phyloP scores from a whole-genome alignment of 179 eudicot species.

The Silene vulgaris region DNA sequence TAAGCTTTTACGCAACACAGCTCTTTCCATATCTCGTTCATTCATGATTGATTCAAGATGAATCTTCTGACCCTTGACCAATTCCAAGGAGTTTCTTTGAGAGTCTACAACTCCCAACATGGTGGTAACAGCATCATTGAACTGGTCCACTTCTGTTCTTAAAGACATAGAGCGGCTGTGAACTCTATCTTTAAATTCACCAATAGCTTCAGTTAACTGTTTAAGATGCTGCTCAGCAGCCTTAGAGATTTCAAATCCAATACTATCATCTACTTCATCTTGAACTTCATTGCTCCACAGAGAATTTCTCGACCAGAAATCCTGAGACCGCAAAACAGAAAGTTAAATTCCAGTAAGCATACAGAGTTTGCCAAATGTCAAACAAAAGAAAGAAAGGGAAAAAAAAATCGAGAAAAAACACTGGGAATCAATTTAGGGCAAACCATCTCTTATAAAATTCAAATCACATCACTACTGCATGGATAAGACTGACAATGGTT shows the following conservation, averaged over 20 bases:
- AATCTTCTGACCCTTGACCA: constrained; percentile 39
- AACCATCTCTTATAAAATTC: neutral
- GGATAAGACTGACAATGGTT: constrained; percentile 4
- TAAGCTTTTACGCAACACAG: constrained; percentile 40
- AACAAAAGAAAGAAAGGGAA: neutral
- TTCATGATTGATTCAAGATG: constrained; percentile 49
- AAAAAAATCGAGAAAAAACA: neutral
- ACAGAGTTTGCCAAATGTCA: neutral
- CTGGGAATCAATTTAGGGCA: constrained; percentile 1
- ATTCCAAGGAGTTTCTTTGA: constrained; percentile 40
- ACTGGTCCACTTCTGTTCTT: constrained; percentile 39
- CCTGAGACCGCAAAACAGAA: constrained; percentile 31
- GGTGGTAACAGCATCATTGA: constrained; percentile 33
- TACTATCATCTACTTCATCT: constrained; percentile 30
- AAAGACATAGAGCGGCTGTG: constrained; percentile 37
- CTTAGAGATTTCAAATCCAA: constrained; percentile 30
- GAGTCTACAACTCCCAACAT: constrained; percentile 43
- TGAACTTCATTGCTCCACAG: constrained; percentile 31
- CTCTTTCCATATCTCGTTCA: constrained; percentile 50
- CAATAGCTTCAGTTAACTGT: constrained; percentile 39
- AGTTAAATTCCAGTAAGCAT: constrained; percentile 1
- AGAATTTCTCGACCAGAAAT: constrained; percentile 30
- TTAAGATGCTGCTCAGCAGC: constrained; percentile 41
- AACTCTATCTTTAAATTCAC: constrained; percentile 45
- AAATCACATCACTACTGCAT: constrained; percentile 4